Base-by-base conservation (phyloP, 2,329 filamentous ascomycete species). In the Botrytis aclada region DNA sequence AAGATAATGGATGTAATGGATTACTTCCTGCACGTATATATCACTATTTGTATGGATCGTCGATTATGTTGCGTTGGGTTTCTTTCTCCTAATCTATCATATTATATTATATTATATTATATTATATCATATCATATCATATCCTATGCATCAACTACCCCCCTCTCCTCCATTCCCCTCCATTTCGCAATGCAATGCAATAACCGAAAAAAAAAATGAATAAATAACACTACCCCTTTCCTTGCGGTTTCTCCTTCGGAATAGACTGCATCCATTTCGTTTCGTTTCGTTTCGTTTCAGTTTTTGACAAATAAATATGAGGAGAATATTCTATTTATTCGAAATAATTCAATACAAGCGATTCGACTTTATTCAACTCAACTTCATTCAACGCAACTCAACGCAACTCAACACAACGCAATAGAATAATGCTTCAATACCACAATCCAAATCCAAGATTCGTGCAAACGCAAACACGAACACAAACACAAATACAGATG, bases 271-370 rank as follows among this genome's bases (percentile, higher is more conserved):
- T 47, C 10, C 7, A 41, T 41, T 16, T 14, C 39, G 16, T 41
- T 41, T 3, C 54, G 34, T 58, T 18, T 9, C 8, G 37, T 14
- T 22, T 9, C 7, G 6, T 14, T n/a, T 14, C 20, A 22, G 3
- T 25, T 1, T 6, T 20, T 0, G 3, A 10, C 45, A 0, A 47
- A 25, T 47, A 2, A 47, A 25, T 0, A 47, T 4, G 45, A 47
- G 25, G 47, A 6, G 16, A 14, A 54, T n/a, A 7, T 54, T 0
- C 5, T 3, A 3, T 54, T 51, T 5, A 3, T 54, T 54, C 2
- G 12, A 54, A 6, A 14, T 16, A 1, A 0, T 54, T 54, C 0
- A 6, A 51, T 51, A 0, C 10, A n/a, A 47, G 18, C 43, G 9
- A 16, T 1, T 4, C 14, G 1, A 16, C 7, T 4, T 4, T 4